phyloP scores from a whole-genome alignment of 208 protist species.

The Acanthamoeba divionensis region DNA sequence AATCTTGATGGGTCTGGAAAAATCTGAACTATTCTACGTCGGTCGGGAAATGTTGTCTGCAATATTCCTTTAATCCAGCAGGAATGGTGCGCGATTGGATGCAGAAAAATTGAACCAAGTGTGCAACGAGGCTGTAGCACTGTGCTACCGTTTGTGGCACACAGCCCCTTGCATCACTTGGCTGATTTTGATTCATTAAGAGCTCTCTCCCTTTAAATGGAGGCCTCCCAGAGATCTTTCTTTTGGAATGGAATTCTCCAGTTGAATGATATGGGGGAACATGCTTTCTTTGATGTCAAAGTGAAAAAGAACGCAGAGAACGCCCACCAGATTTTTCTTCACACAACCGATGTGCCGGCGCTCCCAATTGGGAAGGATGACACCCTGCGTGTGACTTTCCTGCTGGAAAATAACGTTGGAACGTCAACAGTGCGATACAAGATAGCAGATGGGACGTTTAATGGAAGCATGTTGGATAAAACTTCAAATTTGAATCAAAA shows the following conservation, averaged over 20 bases:
- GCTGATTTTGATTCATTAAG: not conserved
- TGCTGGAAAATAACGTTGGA: slow-evolving; percentile 47
- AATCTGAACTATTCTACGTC: too few relatives aligned
- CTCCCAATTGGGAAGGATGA: slow-evolving; percentile 13
- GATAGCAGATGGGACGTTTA: slow-evolving; percentile 18
- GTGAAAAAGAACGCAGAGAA: not conserved
- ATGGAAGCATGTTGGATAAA: not conserved
- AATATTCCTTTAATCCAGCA: too few relatives aligned
- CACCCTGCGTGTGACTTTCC: slow-evolving; percentile 17
- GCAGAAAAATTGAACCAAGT: too few relatives aligned
- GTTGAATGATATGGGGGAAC: not conserved
- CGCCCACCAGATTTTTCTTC: not conserved
- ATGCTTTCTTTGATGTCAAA: slow-evolving; percentile 11
- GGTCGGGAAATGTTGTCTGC: too few relatives aligned
- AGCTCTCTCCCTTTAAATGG: too few relatives aligned
- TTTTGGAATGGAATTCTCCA: slow-evolving; percentile 42
- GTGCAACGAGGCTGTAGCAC: too few relatives aligned
- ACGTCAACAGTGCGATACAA: slow-evolving; percentile 30
- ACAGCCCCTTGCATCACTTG: too few relatives aligned
- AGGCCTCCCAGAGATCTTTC: slow-evolving; percentile 17
- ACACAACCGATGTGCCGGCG: slow-evolving; percentile 13
- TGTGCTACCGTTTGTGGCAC: too few relatives aligned
- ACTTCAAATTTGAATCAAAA: not conserved
- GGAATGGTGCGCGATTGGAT: too few relatives aligned
- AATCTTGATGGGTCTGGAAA: too few relatives aligned